phyloP scores from a whole-genome alignment of 495 filamentous ascomycete genomes.

The Lepidopterella palustris region DNA sequence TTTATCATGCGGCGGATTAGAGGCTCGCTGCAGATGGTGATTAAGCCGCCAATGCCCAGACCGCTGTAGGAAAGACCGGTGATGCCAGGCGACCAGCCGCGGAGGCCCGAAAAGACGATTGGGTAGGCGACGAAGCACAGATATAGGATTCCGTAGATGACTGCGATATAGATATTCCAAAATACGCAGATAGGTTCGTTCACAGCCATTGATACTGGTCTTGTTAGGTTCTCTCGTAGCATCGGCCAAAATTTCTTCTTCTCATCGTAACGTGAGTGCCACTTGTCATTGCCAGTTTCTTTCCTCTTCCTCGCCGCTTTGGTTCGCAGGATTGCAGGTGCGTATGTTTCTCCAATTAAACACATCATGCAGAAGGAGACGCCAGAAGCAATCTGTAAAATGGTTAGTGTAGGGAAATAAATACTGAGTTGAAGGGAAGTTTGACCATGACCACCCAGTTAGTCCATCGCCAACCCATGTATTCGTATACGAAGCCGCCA shows the following conservation, averaged over 20 bases:
- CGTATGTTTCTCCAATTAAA: conserved; percentile 65
- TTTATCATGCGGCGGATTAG: conserved; percentile 68
- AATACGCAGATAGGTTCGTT: conserved; percentile 83
- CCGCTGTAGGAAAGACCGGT: conserved; percentile 74
- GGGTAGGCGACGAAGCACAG: conserved; percentile 83
- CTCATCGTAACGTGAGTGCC: conserved; percentile 71
- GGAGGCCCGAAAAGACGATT: conserved; percentile 65
- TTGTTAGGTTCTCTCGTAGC: conserved; percentile 63
- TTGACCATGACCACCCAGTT: conserved; percentile 64
- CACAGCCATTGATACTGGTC: conserved; percentile 70
- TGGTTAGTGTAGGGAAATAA: no score
- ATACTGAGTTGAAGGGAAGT: neutral
- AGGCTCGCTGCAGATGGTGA: conserved; percentile 62
- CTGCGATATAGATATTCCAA: conserved; percentile 66
- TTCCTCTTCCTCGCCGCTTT: conserved; percentile 65
- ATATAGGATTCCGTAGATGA: conserved; percentile 64
- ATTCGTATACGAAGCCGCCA: conserved; percentile 69
- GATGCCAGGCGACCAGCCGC: conserved; percentile 67
- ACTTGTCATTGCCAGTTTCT: conserved; percentile 66
- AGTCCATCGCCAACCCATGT: conserved; percentile 82
- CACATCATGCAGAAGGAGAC: conserved; percentile 47
- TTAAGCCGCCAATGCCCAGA: conserved; percentile 67
- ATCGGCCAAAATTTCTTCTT: conserved; percentile 48
- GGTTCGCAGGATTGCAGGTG: conserved; percentile 61
- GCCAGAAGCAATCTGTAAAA: conserved; percentile 49